Evolutionary conservation across 352 stramenopile species (phyloP).

Genomic region (Elongisporangium anandrum): DNA sequence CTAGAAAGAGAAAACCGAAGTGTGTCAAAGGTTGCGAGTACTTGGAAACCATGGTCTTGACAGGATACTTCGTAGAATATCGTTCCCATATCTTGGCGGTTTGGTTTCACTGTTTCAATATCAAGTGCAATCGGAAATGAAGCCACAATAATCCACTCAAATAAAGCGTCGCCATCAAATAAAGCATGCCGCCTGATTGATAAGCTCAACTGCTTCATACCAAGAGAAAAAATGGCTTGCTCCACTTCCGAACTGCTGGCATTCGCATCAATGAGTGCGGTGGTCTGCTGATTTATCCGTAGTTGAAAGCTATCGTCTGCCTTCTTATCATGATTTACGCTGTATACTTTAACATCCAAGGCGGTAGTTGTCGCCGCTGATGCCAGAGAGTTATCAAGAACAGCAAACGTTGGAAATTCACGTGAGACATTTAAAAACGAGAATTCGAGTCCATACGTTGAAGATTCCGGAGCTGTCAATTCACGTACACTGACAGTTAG

Average conservation of each 20-base stretch:
- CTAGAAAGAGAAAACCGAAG: conserved; percentile 10
- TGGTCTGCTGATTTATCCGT: background rate
- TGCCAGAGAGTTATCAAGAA: background rate
- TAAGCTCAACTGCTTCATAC: background rate
- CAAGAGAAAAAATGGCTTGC: background rate
- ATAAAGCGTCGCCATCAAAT: background rate
- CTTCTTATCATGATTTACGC: background rate
- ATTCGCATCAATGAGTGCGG: background rate
- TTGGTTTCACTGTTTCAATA: background rate
- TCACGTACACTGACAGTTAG: background rate
- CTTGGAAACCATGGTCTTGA: conserved; percentile 3
- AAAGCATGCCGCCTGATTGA: conserved; percentile 2
- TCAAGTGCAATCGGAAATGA: conserved; percentile 1
- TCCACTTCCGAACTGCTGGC: background rate
- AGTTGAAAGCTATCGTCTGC: background rate
- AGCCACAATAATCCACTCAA: conserved; percentile 6
- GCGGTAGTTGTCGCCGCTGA: background rate
- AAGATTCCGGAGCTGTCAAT: background rate
- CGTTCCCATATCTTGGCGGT: background rate
- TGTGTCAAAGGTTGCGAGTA: conserved; percentile 4
- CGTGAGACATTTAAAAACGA: background rate
- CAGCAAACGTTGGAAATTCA: background rate
- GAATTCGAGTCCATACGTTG: background rate
- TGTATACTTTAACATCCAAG: background rate
- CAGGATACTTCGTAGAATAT: conserved; percentile 4